Evolutionary conservation across 805 yeast species (phyloP).

Genomic region (Diddensiella transvaalensis): DNA sequence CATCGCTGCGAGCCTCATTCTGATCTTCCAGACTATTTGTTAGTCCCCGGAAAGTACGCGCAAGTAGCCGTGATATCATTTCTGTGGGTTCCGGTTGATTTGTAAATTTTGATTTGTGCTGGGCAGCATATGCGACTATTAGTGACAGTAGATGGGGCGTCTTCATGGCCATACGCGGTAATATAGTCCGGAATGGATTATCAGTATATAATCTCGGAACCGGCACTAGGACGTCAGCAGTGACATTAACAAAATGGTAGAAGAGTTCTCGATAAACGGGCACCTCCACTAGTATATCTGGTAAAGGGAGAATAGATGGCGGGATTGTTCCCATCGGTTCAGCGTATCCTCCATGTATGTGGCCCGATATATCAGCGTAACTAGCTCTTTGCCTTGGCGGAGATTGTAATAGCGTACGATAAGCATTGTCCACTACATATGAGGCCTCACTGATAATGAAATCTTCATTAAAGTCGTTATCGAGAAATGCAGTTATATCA

Average conservation of each 20-base stretch:
- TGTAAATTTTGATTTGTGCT: slow-evolving; percentile 33
- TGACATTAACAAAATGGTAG: slow-evolving; percentile 58
- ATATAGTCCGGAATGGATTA: slow-evolving; percentile 61
- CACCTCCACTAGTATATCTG: slow-evolving; percentile 56
- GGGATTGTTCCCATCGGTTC: slow-evolving; percentile 31
- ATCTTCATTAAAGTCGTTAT: slow-evolving; percentile 14
- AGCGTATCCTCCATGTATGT: background rate
- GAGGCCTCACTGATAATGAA: slow-evolving; percentile 17
- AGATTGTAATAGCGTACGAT: slow-evolving; percentile 12
- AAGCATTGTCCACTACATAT: slow-evolving; percentile 1
- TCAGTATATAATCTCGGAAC: slow-evolving; percentile 55
- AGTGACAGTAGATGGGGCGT: slow-evolving; percentile 54
- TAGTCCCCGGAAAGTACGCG: slow-evolving; percentile 56
- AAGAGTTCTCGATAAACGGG: slow-evolving; percentile 60
- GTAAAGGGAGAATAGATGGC: slow-evolving; percentile 45
- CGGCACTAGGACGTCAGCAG: slow-evolving; percentile 61
- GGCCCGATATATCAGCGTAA: background rate
- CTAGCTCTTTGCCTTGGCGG: slow-evolving; percentile 11
- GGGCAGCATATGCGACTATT: slow-evolving; percentile 48
- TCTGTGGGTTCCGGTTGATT: slow-evolving; percentile 27
- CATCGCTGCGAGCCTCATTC: slow-evolving; percentile 56
- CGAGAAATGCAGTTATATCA: slow-evolving; percentile 8
- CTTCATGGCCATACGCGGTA: slow-evolving; percentile 67
- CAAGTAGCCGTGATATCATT: slow-evolving; percentile 49
- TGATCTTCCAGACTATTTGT: slow-evolving; percentile 48